These are phyloP conservation scores for Choiromyces venosus DNA, from an alignment of 495 filamentous ascomycete species.

Conservation along the genomic window DNA sequence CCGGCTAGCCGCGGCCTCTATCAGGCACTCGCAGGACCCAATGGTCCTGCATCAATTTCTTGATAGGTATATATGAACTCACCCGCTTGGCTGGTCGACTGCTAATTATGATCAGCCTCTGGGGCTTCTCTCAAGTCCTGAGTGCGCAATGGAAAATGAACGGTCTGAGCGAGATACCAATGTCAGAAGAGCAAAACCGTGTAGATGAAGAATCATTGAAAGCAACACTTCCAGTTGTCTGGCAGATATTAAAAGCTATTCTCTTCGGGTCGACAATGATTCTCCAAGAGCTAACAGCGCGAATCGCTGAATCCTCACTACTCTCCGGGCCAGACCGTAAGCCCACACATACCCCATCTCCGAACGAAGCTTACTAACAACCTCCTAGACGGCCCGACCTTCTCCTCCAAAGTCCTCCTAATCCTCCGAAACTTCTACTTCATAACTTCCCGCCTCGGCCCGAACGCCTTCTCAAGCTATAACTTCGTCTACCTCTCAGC, in stretches of 20 bases:
- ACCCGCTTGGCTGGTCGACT: neutral
- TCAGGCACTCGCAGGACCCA: conserved; percentile 60
- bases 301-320: conserved; percentile 55
- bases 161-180: conserved; percentile 76
- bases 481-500: conserved; percentile 79
- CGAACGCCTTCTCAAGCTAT: conserved; percentile 66
- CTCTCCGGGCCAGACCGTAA: conserved; percentile 55
- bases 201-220: conserved; percentile 65
- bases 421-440: conserved; percentile 82
- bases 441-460: conserved; percentile 70
- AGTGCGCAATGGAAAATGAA: conserved; percentile 77
- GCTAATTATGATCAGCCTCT: conserved; percentile 44
- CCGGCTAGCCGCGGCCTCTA: conserved; percentile 64
- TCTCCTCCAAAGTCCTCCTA: conserved; percentile 71
- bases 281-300: conserved; percentile 65
- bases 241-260: conserved; percentile 73
- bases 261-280: conserved; percentile 75
- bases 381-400: conserved; percentile 56
- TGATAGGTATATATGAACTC: conserved; percentile 48
- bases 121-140: conserved; percentile 63
- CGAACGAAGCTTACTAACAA: conserved; percentile 46
- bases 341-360: conserved; percentile 42
- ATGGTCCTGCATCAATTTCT: conserved; percentile 59
- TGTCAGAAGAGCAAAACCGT: conserved; percentile 63
- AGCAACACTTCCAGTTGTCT: conserved; percentile 67